These are phyloP conservation scores for Brassica incana DNA, from an alignment of 345 rosid species.

Conservation along the genomic window DNA sequence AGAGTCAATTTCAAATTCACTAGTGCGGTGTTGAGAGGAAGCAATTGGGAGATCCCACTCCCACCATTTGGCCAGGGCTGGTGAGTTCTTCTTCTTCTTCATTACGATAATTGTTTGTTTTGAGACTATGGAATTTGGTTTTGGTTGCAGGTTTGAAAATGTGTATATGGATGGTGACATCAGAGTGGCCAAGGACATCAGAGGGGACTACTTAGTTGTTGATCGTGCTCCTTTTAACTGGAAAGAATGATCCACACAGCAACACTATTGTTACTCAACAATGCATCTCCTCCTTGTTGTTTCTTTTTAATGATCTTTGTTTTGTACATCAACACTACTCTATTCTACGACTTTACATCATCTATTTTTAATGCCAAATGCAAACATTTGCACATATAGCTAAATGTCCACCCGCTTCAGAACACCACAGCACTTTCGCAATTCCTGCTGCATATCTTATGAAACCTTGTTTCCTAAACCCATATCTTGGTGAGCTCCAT, in stretches of 20 bases:
- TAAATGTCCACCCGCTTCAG: slow-evolving; percentile 22
- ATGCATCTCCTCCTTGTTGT: neutral
- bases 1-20: slow-evolving; percentile 85
- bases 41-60: slow-evolving; percentile 74
- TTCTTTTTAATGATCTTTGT: neutral
- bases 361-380: neutral
- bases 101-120: neutral
- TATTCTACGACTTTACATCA: slow-evolving; percentile 5
- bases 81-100: slow-evolving; percentile 45
- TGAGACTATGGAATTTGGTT: neutral
- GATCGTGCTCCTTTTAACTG: slow-evolving; percentile 63
- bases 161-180: slow-evolving; percentile 67
- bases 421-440: slow-evolving; percentile 82
- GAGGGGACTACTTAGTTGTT: slow-evolving; percentile 72
- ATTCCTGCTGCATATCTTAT: slow-evolving; percentile 86
- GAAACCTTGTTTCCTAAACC: slow-evolving; percentile 74
- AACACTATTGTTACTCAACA: neutral
- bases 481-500: slow-evolving; percentile 91
- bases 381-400: neutral
- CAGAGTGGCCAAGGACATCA: slow-evolving; percentile 76
- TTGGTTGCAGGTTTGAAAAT: slow-evolving; percentile 56
- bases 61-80: slow-evolving; percentile 96
- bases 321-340: neutral
- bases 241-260: slow-evolving; percentile 45
- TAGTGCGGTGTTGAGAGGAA: slow-evolving; percentile 74